Evolutionary conservation across 1,284 basidiomycete species (phyloP).

Genomic region (Caloboletus firmus): DNA sequence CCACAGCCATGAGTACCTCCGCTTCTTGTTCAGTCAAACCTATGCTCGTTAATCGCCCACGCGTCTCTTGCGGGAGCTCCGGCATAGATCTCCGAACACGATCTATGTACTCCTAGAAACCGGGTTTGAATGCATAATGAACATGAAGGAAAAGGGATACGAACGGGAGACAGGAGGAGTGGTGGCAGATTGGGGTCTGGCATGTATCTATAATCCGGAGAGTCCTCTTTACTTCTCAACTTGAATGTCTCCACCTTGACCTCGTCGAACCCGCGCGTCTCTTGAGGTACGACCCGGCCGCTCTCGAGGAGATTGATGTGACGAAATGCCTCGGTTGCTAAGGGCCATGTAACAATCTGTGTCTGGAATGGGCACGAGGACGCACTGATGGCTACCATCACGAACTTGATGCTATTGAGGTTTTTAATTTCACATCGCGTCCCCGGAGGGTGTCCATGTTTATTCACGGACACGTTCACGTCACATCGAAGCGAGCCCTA

Average conservation of each 20-base stretch:
- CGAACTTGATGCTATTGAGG: constrained; percentile 87
- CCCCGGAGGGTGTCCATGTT: constrained; percentile 62
- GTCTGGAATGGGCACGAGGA: constrained; percentile 12
- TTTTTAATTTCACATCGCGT: constrained; percentile 98
- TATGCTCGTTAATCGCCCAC: constrained; percentile 52
- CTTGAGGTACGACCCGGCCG: constrained; percentile 62
- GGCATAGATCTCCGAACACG: constrained; percentile 63
- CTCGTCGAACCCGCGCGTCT: constrained; percentile 93
- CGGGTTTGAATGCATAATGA: not conserved
- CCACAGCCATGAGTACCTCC: constrained; percentile 76
- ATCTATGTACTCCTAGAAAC: constrained; percentile 58
- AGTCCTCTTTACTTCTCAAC: constrained; percentile 89
- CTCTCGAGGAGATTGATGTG: constrained; percentile 62
- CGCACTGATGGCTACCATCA: constrained; percentile 85
- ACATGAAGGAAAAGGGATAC: constrained; percentile 1
- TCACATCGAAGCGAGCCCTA: constrained; percentile 94
- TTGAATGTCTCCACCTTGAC: constrained; percentile 77
- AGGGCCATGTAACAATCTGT: not conserved
- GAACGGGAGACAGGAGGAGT: constrained; percentile 63
- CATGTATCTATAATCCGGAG: constrained; percentile 97
- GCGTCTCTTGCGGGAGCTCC: constrained; percentile 73
- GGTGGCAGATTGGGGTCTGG: constrained; percentile 93
- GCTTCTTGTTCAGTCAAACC: constrained; percentile 66
- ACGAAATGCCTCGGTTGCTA: constrained; percentile 69
- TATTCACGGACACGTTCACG: constrained; percentile 91